phyloP scores from a whole-genome alignment of 1,284 basidiomycete genomes.

The Papiliotrema laurentii region DNA sequence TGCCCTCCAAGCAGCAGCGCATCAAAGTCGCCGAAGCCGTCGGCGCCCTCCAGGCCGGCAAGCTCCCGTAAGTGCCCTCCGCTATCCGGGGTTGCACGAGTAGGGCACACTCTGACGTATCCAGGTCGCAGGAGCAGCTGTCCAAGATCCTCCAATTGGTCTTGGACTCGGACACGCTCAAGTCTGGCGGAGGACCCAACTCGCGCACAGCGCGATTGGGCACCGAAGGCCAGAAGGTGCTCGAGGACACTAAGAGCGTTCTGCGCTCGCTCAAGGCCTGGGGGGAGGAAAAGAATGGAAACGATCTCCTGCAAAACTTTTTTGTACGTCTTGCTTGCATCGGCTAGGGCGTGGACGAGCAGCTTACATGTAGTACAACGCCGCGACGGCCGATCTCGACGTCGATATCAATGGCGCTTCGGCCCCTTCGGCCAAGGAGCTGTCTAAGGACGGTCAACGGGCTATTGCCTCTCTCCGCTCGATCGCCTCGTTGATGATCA shows the following conservation, averaged over 20 bases:
- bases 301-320: slow-evolving; percentile 49
- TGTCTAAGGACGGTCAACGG: slow-evolving; percentile 43
- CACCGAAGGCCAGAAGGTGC: slow-evolving; percentile 37
- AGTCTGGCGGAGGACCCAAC: slow-evolving; percentile 36
- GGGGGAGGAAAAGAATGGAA: slow-evolving; percentile 47
- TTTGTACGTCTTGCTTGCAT: slow-evolving; percentile 21
- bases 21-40: slow-evolving; percentile 36
- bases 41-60: slow-evolving; percentile 45
- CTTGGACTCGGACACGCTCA: slow-evolving; percentile 40
- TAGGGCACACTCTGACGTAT: background rate
- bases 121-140: slow-evolving; percentile 42
- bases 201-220: slow-evolving; percentile 41
- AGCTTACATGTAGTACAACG: slow-evolving; percentile 41
- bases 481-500: slow-evolving; percentile 48
- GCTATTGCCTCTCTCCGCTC: slow-evolving; percentile 47
- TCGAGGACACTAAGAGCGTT: slow-evolving; percentile 39
- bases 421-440: slow-evolving; percentile 34
- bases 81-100: background rate
- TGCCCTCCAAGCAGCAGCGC: slow-evolving; percentile 25
- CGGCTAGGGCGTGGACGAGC: background rate
- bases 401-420: slow-evolving; percentile 31
- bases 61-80: slow-evolving; percentile 35
- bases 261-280: slow-evolving; percentile 36
- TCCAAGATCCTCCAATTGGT: slow-evolving; percentile 38
- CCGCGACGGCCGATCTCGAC: slow-evolving; percentile 34